phyloP scores from a whole-genome alignment of 1,139 yeast species.

The Sugiyamaella grinbergsii region DNA sequence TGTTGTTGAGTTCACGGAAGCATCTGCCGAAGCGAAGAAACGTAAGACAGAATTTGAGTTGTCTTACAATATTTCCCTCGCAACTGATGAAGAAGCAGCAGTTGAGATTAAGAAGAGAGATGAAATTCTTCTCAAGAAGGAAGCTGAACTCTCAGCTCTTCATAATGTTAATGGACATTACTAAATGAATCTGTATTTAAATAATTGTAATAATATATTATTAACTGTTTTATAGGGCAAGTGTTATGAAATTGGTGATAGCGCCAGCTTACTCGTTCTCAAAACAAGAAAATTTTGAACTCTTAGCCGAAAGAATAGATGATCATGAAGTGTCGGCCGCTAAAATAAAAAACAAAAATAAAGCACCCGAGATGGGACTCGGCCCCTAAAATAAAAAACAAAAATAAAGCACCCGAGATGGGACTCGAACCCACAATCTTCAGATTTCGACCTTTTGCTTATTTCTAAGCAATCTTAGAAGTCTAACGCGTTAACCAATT shows the following conservation, averaged over 20 bases:
- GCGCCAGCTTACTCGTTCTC: too few species aligned
- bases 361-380: slow-evolving; percentile 19
- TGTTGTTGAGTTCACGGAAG: slow-evolving; percentile 36
- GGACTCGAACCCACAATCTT: slow-evolving; percentile 21
- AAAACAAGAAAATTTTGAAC: too few species aligned
- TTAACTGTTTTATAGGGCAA: too few species aligned
- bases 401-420: slow-evolving; percentile 15
- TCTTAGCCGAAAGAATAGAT: too few species aligned
- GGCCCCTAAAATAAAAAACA: neutral
- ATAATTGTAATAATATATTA: too few species aligned
- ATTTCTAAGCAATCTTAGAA: slow-evolving; percentile 11
- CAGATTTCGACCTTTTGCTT: slow-evolving; percentile 7
- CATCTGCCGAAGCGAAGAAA: slow-evolving; percentile 15
- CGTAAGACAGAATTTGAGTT: slow-evolving; percentile 15
- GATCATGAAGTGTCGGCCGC: too few species aligned
- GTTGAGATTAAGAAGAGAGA: slow-evolving; percentile 4
- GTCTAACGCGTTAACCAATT: slow-evolving; percentile 21
- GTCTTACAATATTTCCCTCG: slow-evolving; percentile 16
- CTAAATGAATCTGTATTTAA: neutral
- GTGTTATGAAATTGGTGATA: too few species aligned
- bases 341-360: neutral
- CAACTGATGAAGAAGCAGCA: slow-evolving; percentile 18
- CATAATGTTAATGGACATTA: neutral
- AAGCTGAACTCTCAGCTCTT: slow-evolving; percentile 4
- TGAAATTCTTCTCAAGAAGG: slow-evolving; percentile 3